Conservation (phyloP, 2,329 filamentous ascomycete species). For the Fusarium denticulatum region DNA sequence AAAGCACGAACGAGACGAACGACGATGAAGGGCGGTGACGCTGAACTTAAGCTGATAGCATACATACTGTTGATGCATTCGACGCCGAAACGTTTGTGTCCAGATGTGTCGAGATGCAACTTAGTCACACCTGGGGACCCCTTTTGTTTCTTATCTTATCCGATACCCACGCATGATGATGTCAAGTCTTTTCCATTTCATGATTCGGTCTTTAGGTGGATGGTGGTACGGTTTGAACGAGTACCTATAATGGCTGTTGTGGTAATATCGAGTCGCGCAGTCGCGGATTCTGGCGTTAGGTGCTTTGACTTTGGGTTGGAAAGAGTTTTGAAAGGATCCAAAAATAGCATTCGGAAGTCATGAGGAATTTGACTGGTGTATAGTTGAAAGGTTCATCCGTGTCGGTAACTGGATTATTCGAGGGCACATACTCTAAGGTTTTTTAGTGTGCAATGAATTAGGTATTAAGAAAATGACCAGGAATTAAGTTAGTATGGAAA, state of each 20-base stretch:
- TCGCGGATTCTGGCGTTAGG: constrained; percentile 25
- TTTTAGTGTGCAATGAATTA: not conserved
- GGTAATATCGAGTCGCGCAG: constrained; percentile 3
- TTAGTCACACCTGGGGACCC: not conserved
- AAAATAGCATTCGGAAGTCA: constrained; percentile 8
- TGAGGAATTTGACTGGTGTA: not conserved
- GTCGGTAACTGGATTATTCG: not conserved
- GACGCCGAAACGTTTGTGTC: not conserved
- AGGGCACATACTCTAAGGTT: not conserved
- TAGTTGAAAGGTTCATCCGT: not conserved
- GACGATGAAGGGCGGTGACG: constrained; percentile 11
- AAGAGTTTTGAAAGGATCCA: not conserved
- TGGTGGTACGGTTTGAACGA: not conserved
- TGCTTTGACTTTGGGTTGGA: not conserved
- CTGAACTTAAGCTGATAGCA: not conserved
- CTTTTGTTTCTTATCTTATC: constrained; percentile 24
- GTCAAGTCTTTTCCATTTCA: constrained; percentile 11
- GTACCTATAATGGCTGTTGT: constrained; percentile 19
- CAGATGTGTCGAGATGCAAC: not conserved
- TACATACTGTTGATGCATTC: not conserved
- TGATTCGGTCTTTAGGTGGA: not conserved
- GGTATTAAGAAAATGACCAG: not conserved
- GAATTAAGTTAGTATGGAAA: not conserved
- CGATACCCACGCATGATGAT: constrained; percentile 37
- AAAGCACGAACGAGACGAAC: constrained; percentile 47